phyloP scores from a whole-genome alignment of 2,329 filamentous ascomycete species.

The Monilinia laxa region DNA sequence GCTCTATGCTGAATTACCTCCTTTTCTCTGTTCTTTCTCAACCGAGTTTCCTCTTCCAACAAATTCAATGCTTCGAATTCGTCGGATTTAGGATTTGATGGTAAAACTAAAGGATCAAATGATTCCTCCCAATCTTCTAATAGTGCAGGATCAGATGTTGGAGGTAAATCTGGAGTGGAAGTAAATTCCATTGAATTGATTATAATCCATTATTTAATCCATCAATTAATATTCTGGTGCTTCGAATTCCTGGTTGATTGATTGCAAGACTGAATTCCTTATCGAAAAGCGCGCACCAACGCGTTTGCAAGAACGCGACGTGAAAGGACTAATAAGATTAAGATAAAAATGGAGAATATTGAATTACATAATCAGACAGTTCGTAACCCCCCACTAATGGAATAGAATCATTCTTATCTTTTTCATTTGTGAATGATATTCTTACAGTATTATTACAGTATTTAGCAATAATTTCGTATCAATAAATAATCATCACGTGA shows the following conservation, averaged over 20 bases:
- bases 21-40: constrained; percentile 45
- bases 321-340: background rate
- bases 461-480: too few species aligned
- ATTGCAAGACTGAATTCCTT: background rate
- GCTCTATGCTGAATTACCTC: constrained; percentile 53
- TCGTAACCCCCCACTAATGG: too few species aligned
- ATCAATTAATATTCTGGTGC: too few species aligned
- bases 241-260: too few species aligned
- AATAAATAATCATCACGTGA: too few species aligned
- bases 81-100: constrained; percentile 44
- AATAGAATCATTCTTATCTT: too few species aligned
- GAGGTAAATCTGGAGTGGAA: constrained; percentile 31
- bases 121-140: constrained; percentile 33
- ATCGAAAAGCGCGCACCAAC: constrained; percentile 9
- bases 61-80: constrained; percentile 48
- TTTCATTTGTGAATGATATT: too few species aligned
- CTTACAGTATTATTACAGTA: too few species aligned
- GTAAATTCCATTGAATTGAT: constrained; percentile 29
- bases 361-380: too few species aligned
- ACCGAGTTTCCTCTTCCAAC: constrained; percentile 44
- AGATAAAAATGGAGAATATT: too few species aligned
- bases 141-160: constrained; percentile 34
- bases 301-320: background rate
- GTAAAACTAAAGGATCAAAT: constrained; percentile 19
- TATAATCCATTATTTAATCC: too few species aligned